These are phyloP conservation scores for Larix sibirica DNA, from an alignment of 83 land plant genomes.

Conservation along the genomic window DNA sequence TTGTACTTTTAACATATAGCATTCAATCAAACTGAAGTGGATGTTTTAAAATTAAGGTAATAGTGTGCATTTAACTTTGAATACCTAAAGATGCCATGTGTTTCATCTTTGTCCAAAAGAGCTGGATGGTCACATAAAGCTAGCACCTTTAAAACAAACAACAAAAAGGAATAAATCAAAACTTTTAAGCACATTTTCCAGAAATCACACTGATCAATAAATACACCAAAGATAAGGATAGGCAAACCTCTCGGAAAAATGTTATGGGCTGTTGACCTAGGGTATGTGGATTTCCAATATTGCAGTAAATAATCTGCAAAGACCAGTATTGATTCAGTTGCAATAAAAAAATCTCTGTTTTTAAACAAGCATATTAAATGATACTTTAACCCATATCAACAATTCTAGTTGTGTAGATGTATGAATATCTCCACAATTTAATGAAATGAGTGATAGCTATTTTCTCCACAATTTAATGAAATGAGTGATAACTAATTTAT, in stretches of 20 bases:
- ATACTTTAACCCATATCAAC: not conserved
- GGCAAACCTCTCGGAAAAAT: slow-evolving; percentile 90
- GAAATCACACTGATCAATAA: too few relatives aligned
- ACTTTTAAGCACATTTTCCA: not conserved
- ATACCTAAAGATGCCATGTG: slow-evolving; percentile 89
- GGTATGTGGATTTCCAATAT: slow-evolving; percentile 98
- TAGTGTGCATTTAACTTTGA: not conserved
- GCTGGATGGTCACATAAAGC: slow-evolving; percentile 91
- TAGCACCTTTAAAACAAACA: slow-evolving; percentile 52
- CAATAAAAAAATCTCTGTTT: not conserved
- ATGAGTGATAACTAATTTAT: not conserved
- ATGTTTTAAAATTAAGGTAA: not conserved
- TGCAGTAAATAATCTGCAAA: slow-evolving; percentile 85
- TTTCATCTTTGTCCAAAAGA: slow-evolving; percentile 82
- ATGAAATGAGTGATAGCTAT: not conserved
- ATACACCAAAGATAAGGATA: not conserved
- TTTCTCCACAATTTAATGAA: not conserved
- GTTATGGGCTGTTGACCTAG: slow-evolving; percentile 97
- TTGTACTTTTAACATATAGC: not conserved
- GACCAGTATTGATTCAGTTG: not conserved
- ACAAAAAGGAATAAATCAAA: not conserved
- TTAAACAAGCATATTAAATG: not conserved
- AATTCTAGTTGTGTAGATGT: not conserved
- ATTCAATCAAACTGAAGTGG: not conserved
- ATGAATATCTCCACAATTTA: not conserved